Conservation (phyloP, 2,329 filamentous ascomycete genomes). For the Exophiala bonariae region DNA sequence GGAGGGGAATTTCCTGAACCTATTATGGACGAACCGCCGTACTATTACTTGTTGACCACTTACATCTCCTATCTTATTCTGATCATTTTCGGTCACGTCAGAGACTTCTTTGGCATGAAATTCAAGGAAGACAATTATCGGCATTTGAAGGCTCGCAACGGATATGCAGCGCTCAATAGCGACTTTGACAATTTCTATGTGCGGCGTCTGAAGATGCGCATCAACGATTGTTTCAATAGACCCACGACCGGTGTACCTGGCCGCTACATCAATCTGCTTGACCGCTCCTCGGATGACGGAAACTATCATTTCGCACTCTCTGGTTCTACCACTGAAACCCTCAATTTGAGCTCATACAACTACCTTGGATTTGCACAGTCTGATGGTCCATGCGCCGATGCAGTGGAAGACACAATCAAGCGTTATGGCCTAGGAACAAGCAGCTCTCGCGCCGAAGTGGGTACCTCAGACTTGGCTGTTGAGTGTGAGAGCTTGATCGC, state of each 20-base stretch:
- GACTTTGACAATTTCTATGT: slow-evolving; percentile 99
- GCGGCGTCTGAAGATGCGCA: slow-evolving; percentile 83
- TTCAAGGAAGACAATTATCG: slow-evolving; percentile 87
- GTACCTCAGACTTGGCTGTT: slow-evolving; percentile 80
- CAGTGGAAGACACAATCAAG: slow-evolving; percentile 79
- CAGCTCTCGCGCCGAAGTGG: slow-evolving; percentile 79
- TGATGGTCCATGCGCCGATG: slow-evolving; percentile 92
- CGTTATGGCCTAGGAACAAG: slow-evolving; percentile 82
- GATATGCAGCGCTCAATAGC: slow-evolving; percentile 92
- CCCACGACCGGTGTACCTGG: slow-evolving; percentile 92
- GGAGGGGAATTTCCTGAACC: slow-evolving; percentile 78
- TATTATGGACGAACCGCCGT: slow-evolving; percentile 91
- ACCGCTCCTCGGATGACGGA: slow-evolving; percentile 86
- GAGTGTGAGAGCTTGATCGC: slow-evolving; percentile 92
- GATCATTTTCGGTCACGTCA: slow-evolving; percentile 90
- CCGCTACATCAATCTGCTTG: slow-evolving; percentile 87
- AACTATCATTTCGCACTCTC: slow-evolving; percentile 88
- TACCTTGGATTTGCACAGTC: slow-evolving; percentile 98
- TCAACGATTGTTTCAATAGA: slow-evolving; percentile 95
- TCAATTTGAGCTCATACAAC: slow-evolving; percentile 99
- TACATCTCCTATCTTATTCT: slow-evolving; percentile 97
- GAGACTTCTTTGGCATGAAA: slow-evolving; percentile 96
- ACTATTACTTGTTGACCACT: slow-evolving; percentile 94
- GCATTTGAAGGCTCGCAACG: slow-evolving; percentile 77
- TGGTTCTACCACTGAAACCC: slow-evolving; percentile 86